phyloP scores from a whole-genome alignment of 2,329 filamentous ascomycete genomes.

The Scytalidium sp. region DNA sequence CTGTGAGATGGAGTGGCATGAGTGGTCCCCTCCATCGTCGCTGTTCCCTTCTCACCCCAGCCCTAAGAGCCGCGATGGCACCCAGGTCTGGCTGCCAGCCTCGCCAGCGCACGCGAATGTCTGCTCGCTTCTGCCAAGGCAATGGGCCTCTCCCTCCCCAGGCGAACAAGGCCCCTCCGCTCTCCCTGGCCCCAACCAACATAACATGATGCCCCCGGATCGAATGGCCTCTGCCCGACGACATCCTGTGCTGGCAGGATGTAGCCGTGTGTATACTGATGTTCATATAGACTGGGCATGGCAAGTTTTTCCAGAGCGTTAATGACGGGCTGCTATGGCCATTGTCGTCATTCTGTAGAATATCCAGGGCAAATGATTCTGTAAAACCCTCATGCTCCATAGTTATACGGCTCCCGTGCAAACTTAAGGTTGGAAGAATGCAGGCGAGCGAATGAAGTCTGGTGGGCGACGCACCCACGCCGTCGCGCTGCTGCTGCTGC shows the following conservation, averaged over 20 bases:
- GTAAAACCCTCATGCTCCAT: slow-evolving; percentile 29
- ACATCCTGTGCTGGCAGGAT: not conserved
- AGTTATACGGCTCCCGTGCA: no score
- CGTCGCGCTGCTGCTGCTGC: slow-evolving; percentile 45
- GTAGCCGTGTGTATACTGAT: not conserved
- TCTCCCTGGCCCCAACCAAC: no score
- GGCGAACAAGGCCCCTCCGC: no score
- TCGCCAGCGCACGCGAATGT: no score
- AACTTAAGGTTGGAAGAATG: no score
- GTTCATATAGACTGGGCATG: not conserved
- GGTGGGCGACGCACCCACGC: no score
- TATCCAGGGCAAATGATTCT: no score
- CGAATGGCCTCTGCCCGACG: not conserved
- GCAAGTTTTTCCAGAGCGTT: not conserved
- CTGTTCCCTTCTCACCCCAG: not conserved
- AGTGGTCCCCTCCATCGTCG: not conserved
- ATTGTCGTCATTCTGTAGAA: not conserved
- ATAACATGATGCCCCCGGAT: not conserved
- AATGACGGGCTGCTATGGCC: not conserved
- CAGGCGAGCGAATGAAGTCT: no score
- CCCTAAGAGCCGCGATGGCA: not conserved
- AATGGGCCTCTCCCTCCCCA: not conserved
- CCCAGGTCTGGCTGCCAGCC: no score
- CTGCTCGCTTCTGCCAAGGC: no score
- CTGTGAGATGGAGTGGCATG: not conserved